Evolutionary conservation across 225 moss, liverwort and hornwort species (phyloP), one percentile per base, ranked within the genome.

Genomic region (Straminergon stramineum): DNA sequence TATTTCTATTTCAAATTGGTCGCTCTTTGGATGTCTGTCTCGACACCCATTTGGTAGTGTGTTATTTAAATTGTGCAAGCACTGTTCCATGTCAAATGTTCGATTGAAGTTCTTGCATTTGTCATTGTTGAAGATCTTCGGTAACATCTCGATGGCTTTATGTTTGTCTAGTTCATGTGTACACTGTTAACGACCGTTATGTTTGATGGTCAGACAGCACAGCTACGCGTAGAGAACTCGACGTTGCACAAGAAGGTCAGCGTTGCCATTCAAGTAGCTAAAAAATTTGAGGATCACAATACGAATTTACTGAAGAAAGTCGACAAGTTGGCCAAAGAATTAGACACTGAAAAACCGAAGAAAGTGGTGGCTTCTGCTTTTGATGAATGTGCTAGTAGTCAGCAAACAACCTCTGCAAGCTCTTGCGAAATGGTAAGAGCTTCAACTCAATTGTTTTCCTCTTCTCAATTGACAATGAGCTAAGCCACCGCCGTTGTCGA

Each of bases 181-280:
- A 77, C 35, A 28, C 31, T 43, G 74, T 37, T 88, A 55, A 82
- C 22, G 37, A 45, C 22, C 43, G 55, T 84, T 48, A 41, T 71
- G 66, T 52, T 84, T 80, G 84, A 9, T 80, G 71, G 65, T 41
- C 86, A 95, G 95, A 94, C 95, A 74, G 95, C 96, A 53, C 91
- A 96, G 81, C 85, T 96, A 75, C 95, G 96, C 10, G 93, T 96
- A 43, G 94, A 95, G 84, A 95, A 94, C 81, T 94, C 93, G 13
- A 85, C 94, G 22, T 89, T 95, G 85, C 89, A 84, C 52, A 89
- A 93, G 89, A 96, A 89, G 88, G 84, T 93, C 83, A 92, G 41
- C 78, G 79, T 34, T 35, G 92, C 88, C 32, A 60, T 86, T 56
- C 79, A 88, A 85, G 84, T 88, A 28, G 93, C 91, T 41, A 96